Conservation (phyloP, 179 eudicot genomes). For the Spinacia oleracea region DNA sequence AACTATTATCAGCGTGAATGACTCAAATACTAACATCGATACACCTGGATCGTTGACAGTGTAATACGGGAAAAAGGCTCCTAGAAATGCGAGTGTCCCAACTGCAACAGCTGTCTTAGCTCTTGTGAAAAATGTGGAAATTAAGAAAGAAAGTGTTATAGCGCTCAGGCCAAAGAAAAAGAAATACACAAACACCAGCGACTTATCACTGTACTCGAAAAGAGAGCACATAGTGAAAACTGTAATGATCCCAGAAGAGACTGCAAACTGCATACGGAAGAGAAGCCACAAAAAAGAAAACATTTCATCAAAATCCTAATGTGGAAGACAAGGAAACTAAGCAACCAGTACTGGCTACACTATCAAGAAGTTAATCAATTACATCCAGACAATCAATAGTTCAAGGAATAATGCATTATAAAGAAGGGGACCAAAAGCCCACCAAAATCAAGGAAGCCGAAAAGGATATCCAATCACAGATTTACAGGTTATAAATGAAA, state of each 20-base stretch:
- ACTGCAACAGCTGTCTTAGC: constrained; percentile 99
- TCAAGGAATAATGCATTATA: neutral
- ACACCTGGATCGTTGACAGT: constrained; percentile 77
- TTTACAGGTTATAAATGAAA: neutral
- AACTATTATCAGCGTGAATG: neutral
- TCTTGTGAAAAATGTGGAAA: constrained; percentile 90
- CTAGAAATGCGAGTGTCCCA: constrained; percentile 96
- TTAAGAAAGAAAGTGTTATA: constrained; percentile 86
- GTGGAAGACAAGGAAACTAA: neutral
- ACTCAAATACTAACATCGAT: constrained; percentile 64
- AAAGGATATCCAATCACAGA: neutral
- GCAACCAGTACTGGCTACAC: constrained; percentile 5
- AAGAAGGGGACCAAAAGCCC: neutral
- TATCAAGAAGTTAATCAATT: neutral
- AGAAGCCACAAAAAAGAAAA: constrained; percentile 14
- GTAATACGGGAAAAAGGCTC: constrained; percentile 97
- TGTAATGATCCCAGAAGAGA: constrained; percentile 86
- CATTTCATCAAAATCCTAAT: constrained; percentile 5
- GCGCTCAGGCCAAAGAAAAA: constrained; percentile 93
- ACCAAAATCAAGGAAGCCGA: neutral
- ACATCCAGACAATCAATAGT: neutral
- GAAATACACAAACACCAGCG: constrained; percentile 94
- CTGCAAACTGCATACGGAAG: constrained; percentile 73
- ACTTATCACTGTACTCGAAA: constrained; percentile 90
- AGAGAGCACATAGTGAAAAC: constrained; percentile 82